Percentiles rank a stretch among this genome's conserved stretches.
Evolutionary conservation across 148 eudicot genomes (phyloP).

Genomic region (Amaranthus cruentus): DNA sequence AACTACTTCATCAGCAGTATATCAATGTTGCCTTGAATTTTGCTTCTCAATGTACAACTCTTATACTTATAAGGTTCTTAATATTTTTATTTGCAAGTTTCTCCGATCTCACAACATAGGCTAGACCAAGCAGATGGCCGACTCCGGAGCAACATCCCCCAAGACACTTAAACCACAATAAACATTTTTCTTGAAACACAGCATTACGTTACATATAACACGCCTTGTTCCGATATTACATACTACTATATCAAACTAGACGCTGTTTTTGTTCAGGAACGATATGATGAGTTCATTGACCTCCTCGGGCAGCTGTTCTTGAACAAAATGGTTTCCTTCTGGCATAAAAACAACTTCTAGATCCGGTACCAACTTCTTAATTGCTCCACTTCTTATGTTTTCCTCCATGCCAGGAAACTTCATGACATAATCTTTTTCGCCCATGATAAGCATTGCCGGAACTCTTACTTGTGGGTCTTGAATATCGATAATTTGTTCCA

Average conservation of each 20-base stretch:
- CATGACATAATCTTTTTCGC: conserved; percentile 30
- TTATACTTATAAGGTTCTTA: too few relatives aligned
- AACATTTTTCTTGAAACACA: background rate
- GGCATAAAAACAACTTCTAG: conserved; percentile 28
- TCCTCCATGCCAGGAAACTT: conserved; percentile 33
- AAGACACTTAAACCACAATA: background rate
- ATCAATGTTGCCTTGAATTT: too few relatives aligned
- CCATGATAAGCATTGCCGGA: conserved; percentile 37
- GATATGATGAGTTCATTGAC: conserved; percentile 32
- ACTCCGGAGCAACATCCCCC: too few relatives aligned
- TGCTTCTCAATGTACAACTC: too few relatives aligned
- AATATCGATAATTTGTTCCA: conserved; percentile 6
- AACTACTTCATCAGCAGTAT: too few relatives aligned
- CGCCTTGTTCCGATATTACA: background rate
- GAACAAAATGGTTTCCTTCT: conserved; percentile 41
- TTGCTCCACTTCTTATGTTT: conserved; percentile 28
- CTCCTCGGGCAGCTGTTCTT: conserved; percentile 40
- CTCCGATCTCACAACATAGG: background rate
- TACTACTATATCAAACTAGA: background rate
- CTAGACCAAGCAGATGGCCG: background rate
- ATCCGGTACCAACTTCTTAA: conserved; percentile 31
- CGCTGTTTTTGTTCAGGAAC: conserved; percentile 29
- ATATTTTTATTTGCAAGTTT: background rate
- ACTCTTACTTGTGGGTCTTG: conserved; percentile 16
- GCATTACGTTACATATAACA: background rate